A percentile compares a stretch with the other conserved stretches of the same genome.
Evolutionary conservation across 2,329 filamentous ascomycete genomes (phyloP).

Genomic region (Lasiodiplodia gonubiensis): DNA sequence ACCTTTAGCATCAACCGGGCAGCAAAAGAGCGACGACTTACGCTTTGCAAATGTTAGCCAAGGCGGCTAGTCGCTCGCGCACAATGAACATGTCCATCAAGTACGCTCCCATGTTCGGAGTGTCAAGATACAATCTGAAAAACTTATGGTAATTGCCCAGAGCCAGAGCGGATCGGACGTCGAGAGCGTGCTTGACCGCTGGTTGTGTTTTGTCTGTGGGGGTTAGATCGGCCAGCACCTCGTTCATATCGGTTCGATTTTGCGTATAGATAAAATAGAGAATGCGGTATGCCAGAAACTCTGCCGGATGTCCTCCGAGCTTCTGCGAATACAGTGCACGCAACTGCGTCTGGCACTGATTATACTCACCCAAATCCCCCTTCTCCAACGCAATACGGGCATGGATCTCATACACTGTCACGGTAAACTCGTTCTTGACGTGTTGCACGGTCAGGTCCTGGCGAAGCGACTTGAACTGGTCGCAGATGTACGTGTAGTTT

Average conservation of each 20-base stretch:
- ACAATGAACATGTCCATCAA: slow-evolving; percentile 99
- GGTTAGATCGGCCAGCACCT: slow-evolving; percentile 98
- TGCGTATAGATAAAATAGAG: slow-evolving; percentile 99
- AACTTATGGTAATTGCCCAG: slow-evolving; percentile 97
- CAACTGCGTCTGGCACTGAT: slow-evolving; percentile 98
- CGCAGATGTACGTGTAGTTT: slow-evolving; percentile 97
- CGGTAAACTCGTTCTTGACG: slow-evolving; percentile 95
- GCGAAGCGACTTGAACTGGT: slow-evolving; percentile 98
- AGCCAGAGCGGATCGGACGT: slow-evolving; percentile 88
- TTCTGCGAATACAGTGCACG: slow-evolving; percentile 87
- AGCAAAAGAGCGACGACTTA: slow-evolving; percentile 56
- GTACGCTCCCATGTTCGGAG: slow-evolving; percentile 96
- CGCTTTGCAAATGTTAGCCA: slow-evolving; percentile 94
- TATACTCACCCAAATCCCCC: slow-evolving; percentile 99
- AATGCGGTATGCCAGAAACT: slow-evolving; percentile 99
- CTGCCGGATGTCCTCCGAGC: slow-evolving; percentile 85
- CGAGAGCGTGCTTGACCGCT: slow-evolving; percentile 87
- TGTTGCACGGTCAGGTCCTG: slow-evolving; percentile 98
- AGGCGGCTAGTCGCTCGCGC: slow-evolving; percentile 86
- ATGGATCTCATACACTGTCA: slow-evolving; percentile 96
- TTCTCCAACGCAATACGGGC: slow-evolving; percentile 97
- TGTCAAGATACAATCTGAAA: slow-evolving; percentile 93
- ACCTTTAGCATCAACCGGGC: neutral
- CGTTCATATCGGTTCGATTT: slow-evolving; percentile 97
- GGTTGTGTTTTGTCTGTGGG: slow-evolving; percentile 87